phyloP scores from a whole-genome alignment of 2,329 filamentous ascomycete species.

The Colletotrichum eremochloae region DNA sequence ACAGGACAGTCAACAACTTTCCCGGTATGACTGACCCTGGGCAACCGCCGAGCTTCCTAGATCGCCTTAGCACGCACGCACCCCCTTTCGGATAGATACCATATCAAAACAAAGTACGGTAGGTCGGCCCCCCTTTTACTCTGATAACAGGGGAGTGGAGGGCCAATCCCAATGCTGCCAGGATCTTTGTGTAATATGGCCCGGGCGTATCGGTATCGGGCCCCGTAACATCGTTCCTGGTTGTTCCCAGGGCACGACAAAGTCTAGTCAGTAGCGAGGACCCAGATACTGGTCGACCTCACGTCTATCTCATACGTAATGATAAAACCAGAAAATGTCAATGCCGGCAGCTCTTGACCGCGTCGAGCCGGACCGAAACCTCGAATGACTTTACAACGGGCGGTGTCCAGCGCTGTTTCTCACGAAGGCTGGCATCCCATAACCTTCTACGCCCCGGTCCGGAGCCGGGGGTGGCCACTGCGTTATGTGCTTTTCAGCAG shows the following conservation, averaged over 20 bases:
- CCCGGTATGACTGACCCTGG: neutral
- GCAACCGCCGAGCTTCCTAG: constrained; percentile 14
- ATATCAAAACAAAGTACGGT: neutral
- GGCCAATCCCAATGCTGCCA: neutral
- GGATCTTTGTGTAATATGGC: neutral
- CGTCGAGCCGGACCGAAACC: neutral
- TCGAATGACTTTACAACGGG: neutral
- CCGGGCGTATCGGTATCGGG: neutral
- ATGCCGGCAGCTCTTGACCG: neutral
- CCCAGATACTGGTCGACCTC: neutral
- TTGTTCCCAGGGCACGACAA: neutral
- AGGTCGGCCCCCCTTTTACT: neutral
- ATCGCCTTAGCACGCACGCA: constrained; percentile 12
- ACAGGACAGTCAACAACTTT: neutral
- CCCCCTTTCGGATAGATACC: constrained; percentile 7
- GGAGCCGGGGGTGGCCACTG: constrained; percentile 4
- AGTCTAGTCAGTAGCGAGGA: neutral
- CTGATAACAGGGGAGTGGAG: neutral
- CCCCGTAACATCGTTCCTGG: neutral
- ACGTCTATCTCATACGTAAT: neutral
- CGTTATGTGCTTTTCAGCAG: constrained; percentile 40
- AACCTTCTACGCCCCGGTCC: constrained; percentile 3
- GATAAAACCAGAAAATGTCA: neutral
- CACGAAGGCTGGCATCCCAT: constrained; percentile 9
- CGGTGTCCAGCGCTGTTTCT: constrained; percentile 12